Evolutionary conservation across 306 rosid species (phyloP), one percentile per base, ranked within the genome.

Genomic region (Vicia villosa): DNA sequence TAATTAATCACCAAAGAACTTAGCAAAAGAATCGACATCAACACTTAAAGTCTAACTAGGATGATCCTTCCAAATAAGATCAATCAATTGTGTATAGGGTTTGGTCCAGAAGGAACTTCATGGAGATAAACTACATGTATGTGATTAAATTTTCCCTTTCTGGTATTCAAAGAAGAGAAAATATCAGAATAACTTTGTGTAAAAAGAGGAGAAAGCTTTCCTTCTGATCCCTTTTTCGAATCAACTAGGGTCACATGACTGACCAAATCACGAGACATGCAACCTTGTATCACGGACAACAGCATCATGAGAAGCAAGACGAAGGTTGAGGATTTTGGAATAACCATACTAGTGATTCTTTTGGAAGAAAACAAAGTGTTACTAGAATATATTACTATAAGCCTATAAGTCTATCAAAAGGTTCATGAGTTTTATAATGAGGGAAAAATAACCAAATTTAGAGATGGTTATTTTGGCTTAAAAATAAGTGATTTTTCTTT

Each of bases 71-170:
- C 36, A 20, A 42, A 73, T 61, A 3, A 30, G 76, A 45, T 80
- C 28, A 24, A 24, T 24, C 74, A 86, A 71, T 89, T 85, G 66
- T 89, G 96, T 67, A 89, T 93, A 40, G 77, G 96, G 71, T 89
- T 85, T 59, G 96, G 90, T 59, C 93, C 93, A 55, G 63, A 46
- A 1, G 92, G 91, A 41, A 89, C 87, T 38, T 11, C 21, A 19
- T 77, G 46, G 55, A 4, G 90, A 9, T 89, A 89, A 82, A 85
- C 86, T 5, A 52, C 67, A 51, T 81, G 96, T 68, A 83, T 63
- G 40, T 66, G 62, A 69, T 63, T 56, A 50, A 26, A 61, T 79
- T 68, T 74, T 5, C 19, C 66, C 73, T 78, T 76, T 63, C 32
- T 80, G 21, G 68, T 63, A 55, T 74, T 37, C 66, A 77, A 19